These are phyloP conservation scores for Pisolithus microcarpus DNA, from an alignment of 768 basidiomycete genomes.

Conservation along the genomic window DNA sequence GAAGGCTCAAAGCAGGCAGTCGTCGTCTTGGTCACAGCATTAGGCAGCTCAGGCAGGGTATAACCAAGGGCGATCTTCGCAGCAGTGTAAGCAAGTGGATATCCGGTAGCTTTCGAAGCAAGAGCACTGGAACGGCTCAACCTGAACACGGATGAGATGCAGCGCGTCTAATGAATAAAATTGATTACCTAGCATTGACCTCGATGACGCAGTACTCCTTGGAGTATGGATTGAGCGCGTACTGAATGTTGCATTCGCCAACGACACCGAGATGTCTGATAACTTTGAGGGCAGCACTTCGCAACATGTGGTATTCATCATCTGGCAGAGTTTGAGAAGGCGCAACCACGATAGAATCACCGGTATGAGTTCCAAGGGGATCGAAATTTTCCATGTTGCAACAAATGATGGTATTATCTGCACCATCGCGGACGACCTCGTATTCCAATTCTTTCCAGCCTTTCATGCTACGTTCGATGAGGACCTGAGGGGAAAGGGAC, in stretches of 20 bases:
- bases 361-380: conserved; percentile 96
- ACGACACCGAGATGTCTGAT: conserved; percentile 97
- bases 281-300: conserved; percentile 96
- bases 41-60: conserved; percentile 95
- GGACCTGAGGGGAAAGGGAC: conserved; percentile 86
- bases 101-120: conserved; percentile 97
- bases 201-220: conserved; percentile 99
- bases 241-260: conserved; percentile 99
- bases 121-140: conserved; percentile 95
- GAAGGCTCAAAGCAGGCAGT: conserved; percentile 97
- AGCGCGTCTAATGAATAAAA: conserved; percentile 3
- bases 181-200: conserved; percentile 33
- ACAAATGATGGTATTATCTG: conserved; percentile 99
- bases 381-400: conserved; percentile 99
- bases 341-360: conserved; percentile 96
- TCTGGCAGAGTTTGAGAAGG: conserved; percentile 99
- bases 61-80: conserved; percentile 97
- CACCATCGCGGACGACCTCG: conserved; percentile 96
- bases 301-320: conserved; percentile 98
- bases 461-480: conserved; percentile 97
- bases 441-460: conserved; percentile 99
- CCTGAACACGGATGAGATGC: conserved; percentile 50
- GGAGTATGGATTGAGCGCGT: conserved; percentile 91
- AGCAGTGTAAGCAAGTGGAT: conserved; percentile 96
- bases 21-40: conserved; percentile 94